Conservation (phyloP, 116 monocot genomes). For the Dioscorea cayenensis region DNA sequence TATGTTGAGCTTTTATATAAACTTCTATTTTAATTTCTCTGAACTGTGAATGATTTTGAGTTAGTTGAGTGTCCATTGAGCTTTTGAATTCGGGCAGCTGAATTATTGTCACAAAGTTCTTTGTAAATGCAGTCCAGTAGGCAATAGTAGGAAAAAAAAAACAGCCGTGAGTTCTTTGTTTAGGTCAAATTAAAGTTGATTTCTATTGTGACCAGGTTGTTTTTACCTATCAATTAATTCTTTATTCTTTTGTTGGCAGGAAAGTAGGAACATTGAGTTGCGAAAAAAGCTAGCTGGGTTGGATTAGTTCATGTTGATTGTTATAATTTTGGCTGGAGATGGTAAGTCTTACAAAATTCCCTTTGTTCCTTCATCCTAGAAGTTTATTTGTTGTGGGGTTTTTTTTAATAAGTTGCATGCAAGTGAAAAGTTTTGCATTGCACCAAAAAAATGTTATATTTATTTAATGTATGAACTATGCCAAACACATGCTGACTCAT, state of each 20-base stretch:
- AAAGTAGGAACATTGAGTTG: conserved; percentile 24
- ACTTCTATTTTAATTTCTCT: background rate
- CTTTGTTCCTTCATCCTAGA: background rate
- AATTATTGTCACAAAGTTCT: background rate
- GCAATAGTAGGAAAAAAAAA: background rate
- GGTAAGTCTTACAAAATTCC: background rate
- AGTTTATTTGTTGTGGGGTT: too few relatives aligned
- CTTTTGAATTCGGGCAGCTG: background rate
- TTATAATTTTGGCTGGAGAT: background rate
- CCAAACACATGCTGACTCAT: too few relatives aligned
- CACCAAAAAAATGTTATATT: too few relatives aligned
- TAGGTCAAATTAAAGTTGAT: background rate
- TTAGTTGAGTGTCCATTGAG: background rate
- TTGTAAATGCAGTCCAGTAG: background rate
- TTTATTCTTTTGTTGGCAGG: conserved; percentile 14
- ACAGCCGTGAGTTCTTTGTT: background rate
- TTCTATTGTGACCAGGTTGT: background rate
- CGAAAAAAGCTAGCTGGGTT: conserved; percentile 26
- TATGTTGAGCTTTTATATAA: too few relatives aligned
- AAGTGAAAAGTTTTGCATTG: too few relatives aligned
- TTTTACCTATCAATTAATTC: background rate
- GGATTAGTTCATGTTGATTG: conserved; percentile 7
- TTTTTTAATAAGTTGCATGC: too few relatives aligned
- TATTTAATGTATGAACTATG: too few relatives aligned
- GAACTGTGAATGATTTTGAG: too few relatives aligned